These are phyloP conservation scores for Sporothrix mexicana DNA, from an alignment of 2,329 filamentous ascomycete genomes.

Conservation along the genomic window DNA sequence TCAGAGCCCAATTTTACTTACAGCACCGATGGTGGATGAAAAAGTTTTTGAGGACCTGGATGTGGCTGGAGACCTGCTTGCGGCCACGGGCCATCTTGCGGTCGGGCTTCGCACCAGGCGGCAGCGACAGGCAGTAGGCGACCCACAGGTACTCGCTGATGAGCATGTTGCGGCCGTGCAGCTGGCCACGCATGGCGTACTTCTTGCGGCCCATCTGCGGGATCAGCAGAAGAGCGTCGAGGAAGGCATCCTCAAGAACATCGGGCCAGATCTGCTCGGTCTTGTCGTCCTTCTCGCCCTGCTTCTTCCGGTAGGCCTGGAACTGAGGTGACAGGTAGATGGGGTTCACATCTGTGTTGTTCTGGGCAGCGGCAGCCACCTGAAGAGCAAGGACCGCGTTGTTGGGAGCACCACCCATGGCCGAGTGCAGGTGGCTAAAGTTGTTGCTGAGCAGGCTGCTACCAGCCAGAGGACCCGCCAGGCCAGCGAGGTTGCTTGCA, in stretches of 20 bases:
- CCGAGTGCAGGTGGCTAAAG: conserved; percentile 26
- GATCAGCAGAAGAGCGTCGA: conserved; percentile 70
- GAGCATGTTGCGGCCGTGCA: conserved; percentile 72
- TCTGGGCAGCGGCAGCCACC: conserved; percentile 14
- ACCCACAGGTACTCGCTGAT: conserved; percentile 72
- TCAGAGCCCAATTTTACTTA: conserved; percentile 47
- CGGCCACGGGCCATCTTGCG: conserved; percentile 55
- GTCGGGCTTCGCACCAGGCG: conserved; percentile 54
- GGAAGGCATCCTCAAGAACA: conserved; percentile 68
- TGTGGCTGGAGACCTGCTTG: conserved; percentile 73
- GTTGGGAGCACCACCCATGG: conserved; percentile 15
- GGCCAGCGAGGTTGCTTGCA: conserved; percentile 27
- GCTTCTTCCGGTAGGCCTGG: conserved; percentile 68
- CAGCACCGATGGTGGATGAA: conserved; percentile 65
- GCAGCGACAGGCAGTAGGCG: conserved; percentile 53
- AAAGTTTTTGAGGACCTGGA: conserved; percentile 72
- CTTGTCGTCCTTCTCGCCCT: conserved; percentile 67
- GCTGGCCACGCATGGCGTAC: conserved; percentile 67
- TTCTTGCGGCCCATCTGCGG: conserved; percentile 71
- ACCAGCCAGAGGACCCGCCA: conserved; percentile 30
- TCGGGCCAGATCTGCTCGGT: conserved; percentile 67
- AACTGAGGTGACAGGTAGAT: conserved; percentile 68
- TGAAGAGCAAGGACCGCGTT: conserved; percentile 14
- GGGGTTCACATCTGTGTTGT: conserved; percentile 54
- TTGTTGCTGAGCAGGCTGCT: conserved; percentile 28